Conservation (phyloP, 805 yeast species). For the Candida jianshihensis region DNA sequence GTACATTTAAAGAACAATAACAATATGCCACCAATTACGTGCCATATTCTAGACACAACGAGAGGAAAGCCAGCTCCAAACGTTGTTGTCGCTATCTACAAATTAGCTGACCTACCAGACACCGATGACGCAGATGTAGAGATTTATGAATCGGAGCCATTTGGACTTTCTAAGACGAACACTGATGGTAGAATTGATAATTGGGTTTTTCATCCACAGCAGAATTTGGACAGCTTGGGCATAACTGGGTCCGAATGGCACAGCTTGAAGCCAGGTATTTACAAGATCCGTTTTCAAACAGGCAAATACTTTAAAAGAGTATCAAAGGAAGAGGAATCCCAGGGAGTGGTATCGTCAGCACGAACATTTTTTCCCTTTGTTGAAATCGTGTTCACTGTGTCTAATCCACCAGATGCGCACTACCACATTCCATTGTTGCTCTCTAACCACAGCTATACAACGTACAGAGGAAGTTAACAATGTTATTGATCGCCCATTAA, state of each 20-base stretch:
- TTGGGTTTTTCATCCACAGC: constrained; percentile 49
- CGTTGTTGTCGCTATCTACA: constrained; percentile 62
- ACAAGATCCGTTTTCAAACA: constrained; percentile 73
- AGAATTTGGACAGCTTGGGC: constrained; percentile 25
- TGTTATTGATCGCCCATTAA: neutral
- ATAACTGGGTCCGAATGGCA: constrained; percentile 34
- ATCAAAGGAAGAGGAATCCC: constrained; percentile 14
- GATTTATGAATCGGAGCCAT: constrained; percentile 33
- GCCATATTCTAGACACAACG: constrained; percentile 85
- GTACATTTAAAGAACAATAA: neutral
- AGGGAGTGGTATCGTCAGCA: constrained; percentile 22
- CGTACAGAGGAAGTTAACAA: constrained; percentile 62
- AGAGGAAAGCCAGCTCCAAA: constrained; percentile 73
- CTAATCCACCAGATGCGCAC: constrained; percentile 64
- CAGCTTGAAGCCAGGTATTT: constrained; percentile 50
- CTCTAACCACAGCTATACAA: constrained; percentile 82
- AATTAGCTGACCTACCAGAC: constrained; percentile 17
- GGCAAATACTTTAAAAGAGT: constrained; percentile 48
- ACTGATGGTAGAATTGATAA: constrained; percentile 69
- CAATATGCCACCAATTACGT: constrained; percentile 58
- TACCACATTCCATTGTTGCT: constrained; percentile 85
- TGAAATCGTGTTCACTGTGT: constrained; percentile 68
- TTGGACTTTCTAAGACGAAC: constrained; percentile 70
- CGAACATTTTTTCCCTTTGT: constrained; percentile 81
- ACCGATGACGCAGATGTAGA: constrained; percentile 19